These are phyloP conservation scores for Lactifluus piperatus DNA, from an alignment of 768 basidiomycete species.

Conservation along the genomic window DNA sequence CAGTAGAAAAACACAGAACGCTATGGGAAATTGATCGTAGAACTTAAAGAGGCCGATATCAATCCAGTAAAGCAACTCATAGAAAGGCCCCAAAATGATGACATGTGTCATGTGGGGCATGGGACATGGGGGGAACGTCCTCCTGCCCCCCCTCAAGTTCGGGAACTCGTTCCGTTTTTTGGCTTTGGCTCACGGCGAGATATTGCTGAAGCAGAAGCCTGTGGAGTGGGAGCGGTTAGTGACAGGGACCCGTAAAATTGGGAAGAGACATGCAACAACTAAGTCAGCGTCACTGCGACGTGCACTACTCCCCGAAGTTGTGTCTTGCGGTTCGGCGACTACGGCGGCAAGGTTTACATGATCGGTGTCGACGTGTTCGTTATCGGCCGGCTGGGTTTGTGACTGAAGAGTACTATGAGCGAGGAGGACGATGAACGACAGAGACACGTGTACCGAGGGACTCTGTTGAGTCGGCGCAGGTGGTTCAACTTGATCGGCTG, in stretches of 20 bases:
- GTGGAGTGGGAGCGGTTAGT: neutral
- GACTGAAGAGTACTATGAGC: neutral
- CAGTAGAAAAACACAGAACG: neutral
- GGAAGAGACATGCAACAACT: conserved; percentile 5
- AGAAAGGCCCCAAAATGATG: neutral
- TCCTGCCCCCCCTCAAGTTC: neutral
- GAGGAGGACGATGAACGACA: neutral
- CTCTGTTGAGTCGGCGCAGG: neutral
- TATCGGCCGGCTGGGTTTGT: neutral
- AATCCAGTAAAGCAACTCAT: neutral
- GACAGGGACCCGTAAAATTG: neutral
- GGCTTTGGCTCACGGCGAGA: neutral
- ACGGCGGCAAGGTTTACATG: conserved; percentile 1
- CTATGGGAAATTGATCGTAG: neutral
- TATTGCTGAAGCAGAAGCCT: conserved; percentile 10
- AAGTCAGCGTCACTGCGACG: neutral
- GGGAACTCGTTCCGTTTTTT: neutral
- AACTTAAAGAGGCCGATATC: conserved; percentile 1
- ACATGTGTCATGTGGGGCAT: neutral
- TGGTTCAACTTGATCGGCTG: neutral
- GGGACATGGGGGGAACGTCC: neutral
- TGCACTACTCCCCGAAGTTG: neutral
- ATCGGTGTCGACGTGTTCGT: neutral
- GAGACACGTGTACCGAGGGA: neutral
- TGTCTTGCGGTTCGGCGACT: conserved; percentile 7